Percentiles rank a stretch among this genome's conserved stretches.
phyloP scores from a whole-genome alignment of 192 early-diverging fungal species.

The Podila epigama region DNA sequence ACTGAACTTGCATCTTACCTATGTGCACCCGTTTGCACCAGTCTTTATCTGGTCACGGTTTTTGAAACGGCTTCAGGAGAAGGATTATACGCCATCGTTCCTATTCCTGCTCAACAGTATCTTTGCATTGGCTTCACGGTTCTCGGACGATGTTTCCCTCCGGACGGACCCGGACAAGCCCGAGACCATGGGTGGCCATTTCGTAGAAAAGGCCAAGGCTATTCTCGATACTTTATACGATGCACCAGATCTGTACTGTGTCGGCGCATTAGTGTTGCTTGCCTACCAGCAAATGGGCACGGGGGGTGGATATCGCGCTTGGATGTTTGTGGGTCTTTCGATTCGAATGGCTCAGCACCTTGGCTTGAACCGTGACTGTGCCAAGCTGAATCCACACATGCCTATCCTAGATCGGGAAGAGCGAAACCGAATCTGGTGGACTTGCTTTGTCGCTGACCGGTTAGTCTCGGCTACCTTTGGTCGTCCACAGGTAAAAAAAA shows the following conservation, averaged over 20 bases:
- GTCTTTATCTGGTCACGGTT: conserved; percentile 67
- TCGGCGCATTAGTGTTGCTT: conserved; percentile 28
- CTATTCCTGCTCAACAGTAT: conserved; percentile 61
- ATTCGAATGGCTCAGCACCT: conserved; percentile 77
- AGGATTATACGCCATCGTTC: conserved; percentile 50
- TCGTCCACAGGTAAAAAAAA: conserved; percentile 37
- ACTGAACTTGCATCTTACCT: conserved; percentile 69
- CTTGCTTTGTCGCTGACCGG: conserved; percentile 80
- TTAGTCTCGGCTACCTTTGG: conserved; percentile 50
- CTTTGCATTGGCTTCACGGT: conserved; percentile 59
- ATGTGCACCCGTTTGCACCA: conserved; percentile 74
- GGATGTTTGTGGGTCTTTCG: conserved; percentile 57
- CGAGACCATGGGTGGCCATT: conserved; percentile 60
- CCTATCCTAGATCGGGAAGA: conserved; percentile 55
- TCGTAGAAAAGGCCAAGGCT: conserved; percentile 66
- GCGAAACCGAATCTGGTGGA: conserved; percentile 80
- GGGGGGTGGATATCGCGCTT: conserved; percentile 58
- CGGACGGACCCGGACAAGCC: conserved; percentile 48
- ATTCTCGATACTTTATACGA: conserved; percentile 34
- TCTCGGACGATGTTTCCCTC: conserved; percentile 52
- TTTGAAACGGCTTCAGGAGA: conserved; percentile 42
- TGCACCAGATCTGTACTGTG: conserved; percentile 32
- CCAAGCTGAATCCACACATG: conserved; percentile 55
- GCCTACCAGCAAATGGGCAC: conserved; percentile 48
- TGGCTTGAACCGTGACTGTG: conserved; percentile 72